Conservation (phyloP, 208 protist species). For the Borovskyia barvae region DNA sequence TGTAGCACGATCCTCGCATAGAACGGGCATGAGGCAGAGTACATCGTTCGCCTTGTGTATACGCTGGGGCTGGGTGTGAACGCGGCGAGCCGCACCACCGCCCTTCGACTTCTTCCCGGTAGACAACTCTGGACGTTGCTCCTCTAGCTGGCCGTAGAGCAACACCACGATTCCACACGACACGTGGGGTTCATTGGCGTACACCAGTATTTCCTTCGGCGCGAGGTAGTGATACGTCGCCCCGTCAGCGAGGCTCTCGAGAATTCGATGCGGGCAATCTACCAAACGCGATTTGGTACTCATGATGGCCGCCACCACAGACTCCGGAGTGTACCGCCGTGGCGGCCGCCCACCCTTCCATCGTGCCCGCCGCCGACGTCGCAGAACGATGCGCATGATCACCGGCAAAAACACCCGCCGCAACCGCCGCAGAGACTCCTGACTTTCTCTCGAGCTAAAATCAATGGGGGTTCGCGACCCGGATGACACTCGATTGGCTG, state of each 20-base stretch:
- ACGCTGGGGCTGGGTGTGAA: constrained; percentile 32
- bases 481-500: constrained; percentile 15
- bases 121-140: constrained; percentile 25
- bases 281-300: constrained; percentile 53
- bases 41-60: constrained; percentile 49
- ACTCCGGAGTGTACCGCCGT: constrained; percentile 56
- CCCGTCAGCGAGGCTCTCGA: constrained; percentile 49
- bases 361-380: constrained; percentile 28
- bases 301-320: constrained; percentile 60
- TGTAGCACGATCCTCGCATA: constrained; percentile 73
- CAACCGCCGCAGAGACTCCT: constrained; percentile 45
- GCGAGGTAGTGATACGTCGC: constrained; percentile 52
- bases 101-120: not conserved
- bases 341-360: constrained; percentile 47
- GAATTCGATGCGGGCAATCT: constrained; percentile 58
- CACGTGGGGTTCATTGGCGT: constrained; percentile 73
- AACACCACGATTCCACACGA: constrained; percentile 79
- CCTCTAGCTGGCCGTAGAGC: constrained; percentile 71
- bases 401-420: constrained; percentile 55
- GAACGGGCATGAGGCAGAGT: constrained; percentile 64
- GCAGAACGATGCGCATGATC: constrained; percentile 40
- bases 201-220: constrained; percentile 66
- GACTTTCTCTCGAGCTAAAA: constrained; percentile 37
- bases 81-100: constrained; percentile 21
- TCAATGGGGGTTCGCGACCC: constrained; percentile 15